Base-by-base conservation (phyloP, 305 asterid genomes). In the Fraxinus ornus region DNA sequence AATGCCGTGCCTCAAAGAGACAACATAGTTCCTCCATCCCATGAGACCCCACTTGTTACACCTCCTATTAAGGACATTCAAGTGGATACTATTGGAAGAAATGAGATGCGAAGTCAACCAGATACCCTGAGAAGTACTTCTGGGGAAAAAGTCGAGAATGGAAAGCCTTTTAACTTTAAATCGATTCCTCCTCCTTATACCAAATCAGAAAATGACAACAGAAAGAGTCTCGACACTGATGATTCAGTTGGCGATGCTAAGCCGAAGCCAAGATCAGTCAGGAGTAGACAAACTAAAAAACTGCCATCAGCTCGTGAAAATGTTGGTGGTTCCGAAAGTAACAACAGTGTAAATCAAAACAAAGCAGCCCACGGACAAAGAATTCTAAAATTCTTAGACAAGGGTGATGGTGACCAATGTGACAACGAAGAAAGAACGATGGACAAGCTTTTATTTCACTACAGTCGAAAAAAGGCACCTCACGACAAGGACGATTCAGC, bases 181-280 rank as follows among this genome's bases (percentile, higher is more conserved):
- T 79, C 86, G 24, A 57, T 90, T 30, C 87, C 88, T 83, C 94
- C 95, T 85, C 98, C 96, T 62, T 88, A 89, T 73, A 83, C 84
- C 26, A 90, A 85, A 84, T 24, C 89, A 15, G 86, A 82, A 57
- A 79, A 30, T 21, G 70, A 76, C 30, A 79, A 80, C 2, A 76
- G 71, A 33, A 41, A 60, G 72, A 78, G 77, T 3, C 47, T 12
- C 4, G 36, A 6, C 44, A 77, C 44, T 37, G 85, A 80, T 24
- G 86, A 84, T 19, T 22, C 84, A 36, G 30, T 7, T 12, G 79
- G 26, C 1, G 78, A 77, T 33, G 66, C 86, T 9, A 89, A 86
- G 83, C 81, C 85, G 5, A 78, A 39, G 37, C 88, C 86, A n/a
- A 91, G 79, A 81, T 91, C 97, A 5, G 95, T 93, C 12, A 88